Conservation (phyloP, 148 eudicot genomes). For the Arbutus unedo region DNA sequence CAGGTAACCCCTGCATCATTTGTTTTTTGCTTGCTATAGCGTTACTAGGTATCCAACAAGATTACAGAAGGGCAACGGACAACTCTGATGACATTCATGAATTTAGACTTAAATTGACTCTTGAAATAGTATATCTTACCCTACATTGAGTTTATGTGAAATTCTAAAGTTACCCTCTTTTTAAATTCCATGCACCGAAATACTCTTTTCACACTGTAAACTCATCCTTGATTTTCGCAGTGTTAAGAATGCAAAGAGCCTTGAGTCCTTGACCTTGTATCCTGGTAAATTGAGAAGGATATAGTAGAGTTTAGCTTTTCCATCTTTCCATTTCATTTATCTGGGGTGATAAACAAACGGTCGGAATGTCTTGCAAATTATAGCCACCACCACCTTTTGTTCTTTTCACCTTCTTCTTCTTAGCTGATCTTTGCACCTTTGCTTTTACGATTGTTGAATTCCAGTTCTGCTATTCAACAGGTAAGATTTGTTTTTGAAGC, state of each 20-base stretch:
- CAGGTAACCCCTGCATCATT: conserved; percentile 49
- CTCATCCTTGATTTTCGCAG: neutral
- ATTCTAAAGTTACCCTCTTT: neutral
- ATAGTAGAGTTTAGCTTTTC: conserved; percentile 1
- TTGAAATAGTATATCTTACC: neutral
- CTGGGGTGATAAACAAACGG: neutral
- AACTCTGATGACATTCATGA: neutral
- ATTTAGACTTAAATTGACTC: neutral
- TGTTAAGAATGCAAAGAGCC: neutral
- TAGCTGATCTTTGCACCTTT: neutral
- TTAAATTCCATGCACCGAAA: neutral
- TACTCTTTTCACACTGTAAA: neutral
- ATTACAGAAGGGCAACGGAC: neutral
- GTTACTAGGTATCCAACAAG: neutral
- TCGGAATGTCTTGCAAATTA: conserved; percentile 1
- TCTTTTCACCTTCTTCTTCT: neutral
- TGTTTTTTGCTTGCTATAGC: neutral
- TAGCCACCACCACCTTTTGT: neutral
- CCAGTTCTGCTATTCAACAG: conserved; percentile 28
- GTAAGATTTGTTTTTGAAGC: conserved; percentile 80
- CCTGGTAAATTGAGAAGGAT: neutral
- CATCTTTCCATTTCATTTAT: neutral
- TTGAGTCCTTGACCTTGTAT: neutral
- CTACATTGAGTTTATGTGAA: neutral
- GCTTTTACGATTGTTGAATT: neutral